phyloP scores from a whole-genome alignment of 1,139 yeast species.

The Lodderomyces metapsilosis region DNA sequence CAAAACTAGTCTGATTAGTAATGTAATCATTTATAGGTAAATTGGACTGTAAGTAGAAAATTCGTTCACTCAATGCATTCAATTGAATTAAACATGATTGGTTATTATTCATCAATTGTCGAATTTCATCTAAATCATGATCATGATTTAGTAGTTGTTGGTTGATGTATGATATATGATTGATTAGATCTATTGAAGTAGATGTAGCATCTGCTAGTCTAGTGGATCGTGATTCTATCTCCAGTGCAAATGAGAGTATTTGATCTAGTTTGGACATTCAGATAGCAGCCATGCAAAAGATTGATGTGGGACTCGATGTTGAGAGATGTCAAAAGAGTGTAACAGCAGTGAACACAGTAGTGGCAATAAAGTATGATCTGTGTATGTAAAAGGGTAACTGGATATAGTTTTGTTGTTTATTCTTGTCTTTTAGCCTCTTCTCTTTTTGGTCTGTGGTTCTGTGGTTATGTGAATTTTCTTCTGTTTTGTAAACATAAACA shows the following conservation, averaged over 20 bases:
- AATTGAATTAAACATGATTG: conserved; percentile 24
- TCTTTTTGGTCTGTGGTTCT: too few species aligned
- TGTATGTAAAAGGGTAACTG: too few species aligned
- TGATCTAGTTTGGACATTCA: conserved; percentile 25
- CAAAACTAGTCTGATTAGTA: conserved; percentile 49
- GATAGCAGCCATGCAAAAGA: neutral
- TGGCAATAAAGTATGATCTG: too few species aligned
- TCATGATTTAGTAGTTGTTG: conserved; percentile 29
- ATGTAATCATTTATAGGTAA: conserved; percentile 27
- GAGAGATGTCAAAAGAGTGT: too few species aligned
- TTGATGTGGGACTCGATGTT: too few species aligned
- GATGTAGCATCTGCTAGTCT: conserved; percentile 15
- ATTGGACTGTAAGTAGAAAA: conserved; percentile 36
- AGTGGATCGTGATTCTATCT: conserved; percentile 28
- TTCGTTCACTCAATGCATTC: conserved; percentile 31
- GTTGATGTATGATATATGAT: conserved; percentile 21
- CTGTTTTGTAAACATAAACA: too few species aligned
- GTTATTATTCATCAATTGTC: conserved; percentile 25
- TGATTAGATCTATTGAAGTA: conserved; percentile 23
- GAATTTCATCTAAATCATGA: conserved; percentile 29
- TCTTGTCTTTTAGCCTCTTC: too few species aligned
- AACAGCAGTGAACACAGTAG: too few species aligned
- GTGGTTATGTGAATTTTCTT: too few species aligned
- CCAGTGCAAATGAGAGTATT: conserved; percentile 30
- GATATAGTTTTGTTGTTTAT: too few species aligned